phyloP scores from a whole-genome alignment of 208 protist species.

The Trypanosoma theileri region DNA sequence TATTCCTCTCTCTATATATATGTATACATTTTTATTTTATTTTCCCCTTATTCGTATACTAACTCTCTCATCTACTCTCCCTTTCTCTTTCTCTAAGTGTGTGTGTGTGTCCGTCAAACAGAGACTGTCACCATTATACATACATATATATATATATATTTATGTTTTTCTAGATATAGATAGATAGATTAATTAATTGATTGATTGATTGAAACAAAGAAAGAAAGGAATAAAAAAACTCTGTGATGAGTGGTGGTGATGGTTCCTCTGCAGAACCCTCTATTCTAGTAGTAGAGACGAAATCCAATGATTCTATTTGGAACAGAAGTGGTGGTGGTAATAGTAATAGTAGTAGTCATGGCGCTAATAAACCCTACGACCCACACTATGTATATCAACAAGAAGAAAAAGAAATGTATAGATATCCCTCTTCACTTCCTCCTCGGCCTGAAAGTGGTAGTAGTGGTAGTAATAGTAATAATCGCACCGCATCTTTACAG shows the following conservation, averaged over 20 bases:
- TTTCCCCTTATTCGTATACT: too few relatives aligned
- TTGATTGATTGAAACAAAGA: slow-evolving; percentile 17
- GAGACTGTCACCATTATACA: too few relatives aligned
- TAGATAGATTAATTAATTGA: too few relatives aligned
- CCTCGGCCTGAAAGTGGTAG: not conserved
- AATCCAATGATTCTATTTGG: not conserved
- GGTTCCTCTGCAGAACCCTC: slow-evolving; percentile 16
- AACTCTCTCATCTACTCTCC: too few relatives aligned
- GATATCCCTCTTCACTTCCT: slow-evolving; percentile 3
- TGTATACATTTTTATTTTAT: too few relatives aligned
- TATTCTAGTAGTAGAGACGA: slow-evolving; percentile 15
- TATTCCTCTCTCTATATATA: too few relatives aligned
- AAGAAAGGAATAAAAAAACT: slow-evolving; percentile 12
- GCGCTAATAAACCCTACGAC: too few relatives aligned
- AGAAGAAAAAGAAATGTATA: not conserved
- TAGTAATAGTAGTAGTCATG: not conserved
- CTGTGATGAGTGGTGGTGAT: slow-evolving; percentile 8
- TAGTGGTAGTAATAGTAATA: too few relatives aligned
- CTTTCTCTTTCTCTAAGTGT: too few relatives aligned
- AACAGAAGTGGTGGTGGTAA: not conserved
- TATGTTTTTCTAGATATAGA: not conserved
- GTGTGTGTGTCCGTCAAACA: too few relatives aligned
- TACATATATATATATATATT: too few relatives aligned
- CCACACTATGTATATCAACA: not conserved
- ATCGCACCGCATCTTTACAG: too few relatives aligned